Base-by-base conservation (phyloP, 2,329 filamentous ascomycete species). In the Diaporthe vaccinii region DNA sequence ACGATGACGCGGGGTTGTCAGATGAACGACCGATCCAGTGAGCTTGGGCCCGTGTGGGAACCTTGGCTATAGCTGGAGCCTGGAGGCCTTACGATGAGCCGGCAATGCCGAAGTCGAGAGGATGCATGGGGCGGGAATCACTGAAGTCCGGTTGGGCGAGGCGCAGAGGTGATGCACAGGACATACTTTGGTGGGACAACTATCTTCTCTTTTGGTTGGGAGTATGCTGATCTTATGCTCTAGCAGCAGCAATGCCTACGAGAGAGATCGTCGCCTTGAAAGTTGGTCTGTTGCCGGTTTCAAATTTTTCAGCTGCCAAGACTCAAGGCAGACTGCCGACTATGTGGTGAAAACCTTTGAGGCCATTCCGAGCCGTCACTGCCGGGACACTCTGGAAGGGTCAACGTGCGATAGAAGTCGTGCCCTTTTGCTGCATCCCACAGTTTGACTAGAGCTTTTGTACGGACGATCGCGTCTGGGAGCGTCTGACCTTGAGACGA, bases 211-310 rank as follows among this genome's bases (percentile, higher is more conserved):
- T 53, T 22, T 22, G 65, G 49, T 10, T 41, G 65, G 65, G 49
- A 55, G 49, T 69, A 28, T 69, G 65, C 65, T 69, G 65, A 69
- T 69, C 65, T 55, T 69, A 69, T 55, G 65, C 34, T 41, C 65
- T 69, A 41, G 34, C 49, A 14, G 22, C 22, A 41, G 17, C 49
- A 69, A 69, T 55, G 65, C 65, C 34, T 36, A 53, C 3, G 49
- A n/a, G 7, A 28, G 34, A 69, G 65, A 41, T 55, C 65, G 36
- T 53, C 65, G 49, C 2, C 49, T 15, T 41, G 34, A 12, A 25
- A 17, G 31, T 6, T 28, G 49, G 9, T 14, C 31, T 69, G 49
- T 31, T 69, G 49, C 65, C 65, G 65, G 65, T 69, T 69, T 69
- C 65, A 53, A 69, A 69, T 55, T 34, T 69, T 55, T 55, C 65